A percentile compares a stretch with the other conserved stretches of the same genome.
These are phyloP conservation scores for Bathelium albidoporum DNA, from an alignment of 495 filamentous ascomycete genomes.

Conservation along the genomic window DNA sequence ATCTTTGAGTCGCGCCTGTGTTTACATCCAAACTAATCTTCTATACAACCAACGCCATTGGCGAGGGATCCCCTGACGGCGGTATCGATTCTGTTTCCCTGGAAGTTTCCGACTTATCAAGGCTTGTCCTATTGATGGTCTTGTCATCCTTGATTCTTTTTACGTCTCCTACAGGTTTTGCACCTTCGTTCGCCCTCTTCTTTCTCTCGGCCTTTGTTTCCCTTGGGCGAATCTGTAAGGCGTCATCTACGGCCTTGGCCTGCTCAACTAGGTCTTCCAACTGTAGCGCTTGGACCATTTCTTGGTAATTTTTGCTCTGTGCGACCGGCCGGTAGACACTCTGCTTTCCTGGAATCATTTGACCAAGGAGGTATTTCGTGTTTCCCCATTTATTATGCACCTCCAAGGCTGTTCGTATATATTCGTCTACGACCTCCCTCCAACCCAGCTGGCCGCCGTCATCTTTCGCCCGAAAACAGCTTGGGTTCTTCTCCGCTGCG, in stretches of 20 bases:
- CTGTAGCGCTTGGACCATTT: conserved; percentile 50
- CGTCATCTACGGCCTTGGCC: conserved; percentile 53
- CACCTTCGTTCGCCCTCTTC: neutral
- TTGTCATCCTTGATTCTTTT: neutral
- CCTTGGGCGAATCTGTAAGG: conserved; percentile 48
- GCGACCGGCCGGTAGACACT: conserved; percentile 45
- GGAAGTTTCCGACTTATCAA: neutral
- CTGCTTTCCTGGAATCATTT: conserved; percentile 74
- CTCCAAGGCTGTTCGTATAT: conserved; percentile 58
- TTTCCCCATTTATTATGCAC: conserved; percentile 80
- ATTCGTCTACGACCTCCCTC: conserved; percentile 63
- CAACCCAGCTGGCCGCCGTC: conserved; percentile 60
- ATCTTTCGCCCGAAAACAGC: conserved; percentile 58
- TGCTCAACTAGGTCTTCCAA: conserved; percentile 48
- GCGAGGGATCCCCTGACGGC: neutral
- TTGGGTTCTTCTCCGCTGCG: conserved; percentile 77
- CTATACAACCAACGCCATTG: neutral
- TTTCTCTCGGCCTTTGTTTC: conserved; percentile 43
- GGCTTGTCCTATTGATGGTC: neutral
- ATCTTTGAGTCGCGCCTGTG: neutral
- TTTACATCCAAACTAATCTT: neutral
- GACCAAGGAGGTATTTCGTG: conserved; percentile 79
- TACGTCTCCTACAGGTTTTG: neutral
- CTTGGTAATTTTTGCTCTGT: conserved; percentile 50
- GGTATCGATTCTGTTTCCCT: neutral